Evolutionary conservation across 176 grass and related monocot species (phyloP), one percentile per base, ranked within the genome.

Genomic region (Hordeum marinum): DNA sequence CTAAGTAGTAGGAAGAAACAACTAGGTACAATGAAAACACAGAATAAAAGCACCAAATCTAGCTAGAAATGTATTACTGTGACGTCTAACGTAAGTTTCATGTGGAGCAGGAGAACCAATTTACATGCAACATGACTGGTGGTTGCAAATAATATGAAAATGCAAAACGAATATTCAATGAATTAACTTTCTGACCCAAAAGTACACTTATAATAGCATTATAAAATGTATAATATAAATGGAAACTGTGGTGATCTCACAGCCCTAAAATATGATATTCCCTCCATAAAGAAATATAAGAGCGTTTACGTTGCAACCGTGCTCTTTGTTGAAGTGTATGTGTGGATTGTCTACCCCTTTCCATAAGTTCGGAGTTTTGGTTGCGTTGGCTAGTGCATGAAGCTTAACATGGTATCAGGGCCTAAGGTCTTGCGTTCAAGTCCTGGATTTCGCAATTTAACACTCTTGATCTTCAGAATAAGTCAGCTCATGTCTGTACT

Each of bases 41-140:
- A 74, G 15, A 75, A 12, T 48, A 75, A 32, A 52, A 75, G 25
- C 43, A 52, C 27, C 43, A 75, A 52, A 75, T 17, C 25, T 75
- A 20, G 29, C 8, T 74, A 48, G 15, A 32, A 8, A 75, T 75
- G 14, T 75, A 75, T 75, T 43, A 32, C 43, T 31, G 29, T 52
- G 15, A 11, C 25, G 27, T 32, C 14, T 75, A 18, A 11, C 50
- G 42, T 74, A 74, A 45, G 72, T 52, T 74, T 31, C 72, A 75
- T 9, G 8, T 0, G 8, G 45, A 75, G 72, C 8, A 52, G 17
- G 14, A 74, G 25, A 52, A 27, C 41, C 72, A 75, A 75, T 50
- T 75, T 75, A 31, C 43, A 75, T 75, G 72, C 72, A 75, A 52
- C 43, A 31, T 75, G 43, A 75, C 43, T 46, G 24, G 41, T 73